A percentile compares a stretch with the other conserved stretches of the same genome.
phyloP scores from a whole-genome alignment of 129 eudicot species.

The Centella asiatica region DNA sequence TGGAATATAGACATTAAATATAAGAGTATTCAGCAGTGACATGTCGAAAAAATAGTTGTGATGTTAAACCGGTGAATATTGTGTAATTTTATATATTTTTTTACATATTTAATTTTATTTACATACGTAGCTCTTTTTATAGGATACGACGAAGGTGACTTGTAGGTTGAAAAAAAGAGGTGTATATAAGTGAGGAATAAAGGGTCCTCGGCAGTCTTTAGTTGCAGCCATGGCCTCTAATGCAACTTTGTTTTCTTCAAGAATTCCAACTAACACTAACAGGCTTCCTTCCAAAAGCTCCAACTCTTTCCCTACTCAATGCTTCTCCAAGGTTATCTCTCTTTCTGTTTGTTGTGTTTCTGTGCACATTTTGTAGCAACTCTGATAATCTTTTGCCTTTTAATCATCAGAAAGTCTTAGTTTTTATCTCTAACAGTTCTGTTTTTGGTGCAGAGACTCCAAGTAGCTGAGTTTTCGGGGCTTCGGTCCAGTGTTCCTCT shows the following conservation, averaged over 20 bases:
- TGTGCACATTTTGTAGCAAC: too few species aligned
- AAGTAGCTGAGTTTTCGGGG: slow-evolving; percentile 72
- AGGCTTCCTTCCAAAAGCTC: slow-evolving; percentile 59
- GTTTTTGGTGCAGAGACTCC: slow-evolving; percentile 45
- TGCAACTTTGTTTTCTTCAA: slow-evolving; percentile 93
- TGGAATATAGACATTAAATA: too few species aligned
- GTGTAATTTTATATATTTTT: too few species aligned
- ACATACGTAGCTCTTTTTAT: too few species aligned
- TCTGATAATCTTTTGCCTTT: neutral
- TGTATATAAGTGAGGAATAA: slow-evolving; percentile 3
- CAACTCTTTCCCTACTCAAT: slow-evolving; percentile 58
- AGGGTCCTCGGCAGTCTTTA: slow-evolving; percentile 18
- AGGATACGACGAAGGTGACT: neutral
- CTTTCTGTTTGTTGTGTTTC: neutral
- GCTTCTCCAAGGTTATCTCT: slow-evolving; percentile 59
- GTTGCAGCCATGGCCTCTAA: slow-evolving; percentile 78
- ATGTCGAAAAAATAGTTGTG: too few species aligned
- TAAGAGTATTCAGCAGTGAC: too few species aligned
- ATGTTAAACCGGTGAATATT: too few species aligned
- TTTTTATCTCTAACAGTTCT: neutral
- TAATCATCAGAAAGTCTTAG: neutral
- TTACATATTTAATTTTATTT: too few species aligned
- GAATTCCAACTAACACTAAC: slow-evolving; percentile 62
- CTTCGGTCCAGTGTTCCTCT: slow-evolving; percentile 58
- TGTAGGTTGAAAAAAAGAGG: neutral